These are phyloP conservation scores for Chrysoporthe cubensis DNA, from an alignment of 2,329 filamentous ascomycete species.

Conservation along the genomic window DNA sequence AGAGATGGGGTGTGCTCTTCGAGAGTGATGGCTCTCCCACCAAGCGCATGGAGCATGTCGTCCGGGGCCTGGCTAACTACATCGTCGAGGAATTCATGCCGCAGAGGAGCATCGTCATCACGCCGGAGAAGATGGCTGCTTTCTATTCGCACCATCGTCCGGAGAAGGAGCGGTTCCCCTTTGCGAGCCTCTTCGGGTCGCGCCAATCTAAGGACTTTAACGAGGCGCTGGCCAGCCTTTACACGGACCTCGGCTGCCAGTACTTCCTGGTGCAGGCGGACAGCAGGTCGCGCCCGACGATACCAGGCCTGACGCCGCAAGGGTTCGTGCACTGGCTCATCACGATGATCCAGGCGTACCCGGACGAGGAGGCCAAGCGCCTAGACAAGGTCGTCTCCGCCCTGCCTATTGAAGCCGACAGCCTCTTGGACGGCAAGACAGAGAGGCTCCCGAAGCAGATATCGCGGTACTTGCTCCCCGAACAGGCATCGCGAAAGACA, in stretches of 20 bases:
- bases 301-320: slow-evolving; percentile 68
- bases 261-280: slow-evolving; percentile 67
- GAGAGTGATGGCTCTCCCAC: slow-evolving; percentile 70
- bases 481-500: slow-evolving; percentile 56
- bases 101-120: slow-evolving; percentile 70
- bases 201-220: slow-evolving; percentile 41
- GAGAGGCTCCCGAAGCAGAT: slow-evolving; percentile 81
- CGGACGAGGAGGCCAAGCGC: slow-evolving; percentile 73
- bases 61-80: slow-evolving; percentile 74
- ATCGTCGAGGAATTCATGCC: slow-evolving; percentile 74
- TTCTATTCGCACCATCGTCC: slow-evolving; percentile 73
- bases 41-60: slow-evolving; percentile 67
- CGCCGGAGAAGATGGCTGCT: slow-evolving; percentile 73
- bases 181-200: slow-evolving; percentile 64
- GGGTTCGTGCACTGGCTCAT: slow-evolving; percentile 76
- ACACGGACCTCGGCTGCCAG: slow-evolving; percentile 56
- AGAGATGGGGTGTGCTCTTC: slow-evolving; percentile 78
- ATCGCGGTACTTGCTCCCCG: slow-evolving; percentile 73
- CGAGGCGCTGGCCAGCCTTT: slow-evolving; percentile 62
- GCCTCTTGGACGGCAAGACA: slow-evolving; percentile 61
- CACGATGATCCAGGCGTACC: slow-evolving; percentile 73
- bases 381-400: slow-evolving; percentile 69
- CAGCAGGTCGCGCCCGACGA: slow-evolving; percentile 54
- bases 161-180: slow-evolving; percentile 68
- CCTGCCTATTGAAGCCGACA: slow-evolving; percentile 66